A percentile compares a stretch with the other conserved stretches of the same genome.
phyloP scores from a whole-genome alignment of 352 stramenopile species.

The Proteromonas lacertae region DNA sequence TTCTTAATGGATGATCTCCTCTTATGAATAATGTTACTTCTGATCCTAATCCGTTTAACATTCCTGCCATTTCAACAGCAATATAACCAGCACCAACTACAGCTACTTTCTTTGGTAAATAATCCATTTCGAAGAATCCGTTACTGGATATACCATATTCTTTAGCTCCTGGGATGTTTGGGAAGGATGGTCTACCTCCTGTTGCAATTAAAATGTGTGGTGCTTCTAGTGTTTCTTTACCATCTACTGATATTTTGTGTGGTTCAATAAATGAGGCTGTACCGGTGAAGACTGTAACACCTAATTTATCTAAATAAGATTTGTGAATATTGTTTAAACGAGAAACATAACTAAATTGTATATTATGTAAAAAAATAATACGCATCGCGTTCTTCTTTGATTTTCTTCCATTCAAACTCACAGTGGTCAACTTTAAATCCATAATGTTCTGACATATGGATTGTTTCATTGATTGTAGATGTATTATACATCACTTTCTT shows the following conservation, averaged over 20 bases:
- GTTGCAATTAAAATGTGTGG: constrained; percentile 74
- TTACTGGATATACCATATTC: constrained; percentile 73
- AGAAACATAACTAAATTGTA: constrained; percentile 64
- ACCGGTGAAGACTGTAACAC: constrained; percentile 25
- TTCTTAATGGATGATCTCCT: constrained; percentile 16
- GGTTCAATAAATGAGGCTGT: constrained; percentile 38
- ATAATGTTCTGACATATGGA: constrained; percentile 13
- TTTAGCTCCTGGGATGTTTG: constrained; percentile 14
- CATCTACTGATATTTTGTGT: constrained; percentile 33
- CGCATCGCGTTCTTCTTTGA: constrained; percentile 61
- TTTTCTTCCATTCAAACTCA: constrained; percentile 44
- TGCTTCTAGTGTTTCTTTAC: constrained; percentile 24
- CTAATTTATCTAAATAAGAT: constrained; percentile 44
- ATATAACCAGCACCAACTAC: constrained; percentile 93
- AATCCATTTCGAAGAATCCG: constrained; percentile 79
- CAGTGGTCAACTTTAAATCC: constrained; percentile 11
- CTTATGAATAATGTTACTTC: constrained; percentile 35
- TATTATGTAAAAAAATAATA: no score
- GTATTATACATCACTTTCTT: constrained; percentile 94
- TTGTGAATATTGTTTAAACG: constrained; percentile 84
- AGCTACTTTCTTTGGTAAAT: constrained; percentile 47
- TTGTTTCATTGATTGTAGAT: constrained; percentile 29
- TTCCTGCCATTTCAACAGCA: constrained; percentile 71
- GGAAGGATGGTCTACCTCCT: constrained; percentile 43
- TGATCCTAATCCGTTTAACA: constrained; percentile 60